Conservation (phyloP, 2,329 filamentous ascomycete species). For the Fusarium avenaceum region DNA sequence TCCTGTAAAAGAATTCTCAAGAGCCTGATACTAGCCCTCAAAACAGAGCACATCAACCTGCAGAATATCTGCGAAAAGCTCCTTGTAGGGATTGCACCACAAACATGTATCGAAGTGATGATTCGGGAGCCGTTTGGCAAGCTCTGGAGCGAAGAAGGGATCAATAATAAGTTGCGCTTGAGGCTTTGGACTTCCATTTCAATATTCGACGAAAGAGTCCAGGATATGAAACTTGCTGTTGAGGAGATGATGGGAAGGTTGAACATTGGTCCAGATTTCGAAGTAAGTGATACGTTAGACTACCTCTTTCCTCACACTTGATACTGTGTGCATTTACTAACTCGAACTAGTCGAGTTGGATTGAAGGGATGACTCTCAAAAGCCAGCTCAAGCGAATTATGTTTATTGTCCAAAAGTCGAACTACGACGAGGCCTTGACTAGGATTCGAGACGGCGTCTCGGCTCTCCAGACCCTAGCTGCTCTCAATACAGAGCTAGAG, state of each 20-base stretch:
- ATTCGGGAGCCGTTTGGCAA: slow-evolving; percentile 2
- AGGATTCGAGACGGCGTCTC: background rate
- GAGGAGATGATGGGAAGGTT: background rate
- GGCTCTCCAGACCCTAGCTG: background rate
- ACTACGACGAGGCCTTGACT: background rate
- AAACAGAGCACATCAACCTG: slow-evolving; percentile 12
- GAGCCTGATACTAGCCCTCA: slow-evolving; percentile 15
- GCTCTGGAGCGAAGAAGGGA: slow-evolving; percentile 5
- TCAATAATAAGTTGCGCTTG: background rate
- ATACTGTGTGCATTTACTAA: background rate
- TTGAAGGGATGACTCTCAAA: background rate
- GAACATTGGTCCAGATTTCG: background rate
- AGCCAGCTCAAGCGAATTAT: background rate
- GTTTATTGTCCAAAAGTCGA: background rate
- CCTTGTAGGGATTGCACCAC: background rate
- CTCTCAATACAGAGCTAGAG: background rate
- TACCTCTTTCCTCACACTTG: background rate
- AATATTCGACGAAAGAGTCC: slow-evolving; percentile 3
- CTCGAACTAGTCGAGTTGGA: background rate
- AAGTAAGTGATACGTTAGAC: background rate
- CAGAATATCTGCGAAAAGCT: slow-evolving; percentile 31
- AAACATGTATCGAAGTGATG: slow-evolving; percentile 3
- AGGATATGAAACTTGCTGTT: background rate
- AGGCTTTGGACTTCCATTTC: slow-evolving; percentile 12
- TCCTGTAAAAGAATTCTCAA: slow-evolving; percentile 9